Conservation (phyloP, 2,329 filamentous ascomycete species). For the Epichloe scottii region DNA sequence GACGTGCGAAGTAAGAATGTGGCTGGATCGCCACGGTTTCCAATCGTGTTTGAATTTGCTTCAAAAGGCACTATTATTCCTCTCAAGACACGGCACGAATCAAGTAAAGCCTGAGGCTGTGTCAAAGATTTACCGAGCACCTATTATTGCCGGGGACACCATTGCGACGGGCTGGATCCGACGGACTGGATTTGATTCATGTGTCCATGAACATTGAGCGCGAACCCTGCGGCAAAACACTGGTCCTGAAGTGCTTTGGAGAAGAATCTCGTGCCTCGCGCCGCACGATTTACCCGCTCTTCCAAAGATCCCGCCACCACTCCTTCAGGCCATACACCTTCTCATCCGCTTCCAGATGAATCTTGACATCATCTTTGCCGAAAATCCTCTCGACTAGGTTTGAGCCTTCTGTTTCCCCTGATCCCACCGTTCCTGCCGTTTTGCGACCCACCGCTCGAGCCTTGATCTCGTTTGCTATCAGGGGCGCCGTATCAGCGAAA, state of each 20-base stretch:
- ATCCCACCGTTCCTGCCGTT: slow-evolving; percentile 18
- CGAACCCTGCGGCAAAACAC: too few species aligned
- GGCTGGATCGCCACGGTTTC: neutral
- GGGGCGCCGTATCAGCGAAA: slow-evolving; percentile 75
- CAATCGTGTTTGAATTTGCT: neutral
- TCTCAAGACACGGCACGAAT: too few species aligned
- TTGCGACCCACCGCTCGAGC: slow-evolving; percentile 46
- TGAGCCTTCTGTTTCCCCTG: slow-evolving; percentile 19
- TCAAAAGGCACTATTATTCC: neutral
- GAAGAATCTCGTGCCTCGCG: too few species aligned
- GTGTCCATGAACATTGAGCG: too few species aligned
- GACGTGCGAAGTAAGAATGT: neutral
- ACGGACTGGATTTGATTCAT: too few species aligned
- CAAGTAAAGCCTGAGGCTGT: too few species aligned
- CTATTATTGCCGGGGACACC: too few species aligned
- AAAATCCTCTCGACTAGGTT: slow-evolving; percentile 51
- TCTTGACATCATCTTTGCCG: slow-evolving; percentile 36
- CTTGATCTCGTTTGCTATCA: slow-evolving; percentile 58
- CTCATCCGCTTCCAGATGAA: slow-evolving; percentile 60
- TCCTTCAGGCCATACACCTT: slow-evolving; percentile 77
- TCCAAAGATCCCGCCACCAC: slow-evolving; percentile 76
- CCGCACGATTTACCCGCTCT: slow-evolving; percentile 8
- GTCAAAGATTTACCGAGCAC: too few species aligned
- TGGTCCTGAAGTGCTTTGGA: too few species aligned
- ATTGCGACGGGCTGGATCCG: too few species aligned